Evolutionary conservation across 148 eudicot species (phyloP).

Genomic region (Pouteria glomerata): DNA sequence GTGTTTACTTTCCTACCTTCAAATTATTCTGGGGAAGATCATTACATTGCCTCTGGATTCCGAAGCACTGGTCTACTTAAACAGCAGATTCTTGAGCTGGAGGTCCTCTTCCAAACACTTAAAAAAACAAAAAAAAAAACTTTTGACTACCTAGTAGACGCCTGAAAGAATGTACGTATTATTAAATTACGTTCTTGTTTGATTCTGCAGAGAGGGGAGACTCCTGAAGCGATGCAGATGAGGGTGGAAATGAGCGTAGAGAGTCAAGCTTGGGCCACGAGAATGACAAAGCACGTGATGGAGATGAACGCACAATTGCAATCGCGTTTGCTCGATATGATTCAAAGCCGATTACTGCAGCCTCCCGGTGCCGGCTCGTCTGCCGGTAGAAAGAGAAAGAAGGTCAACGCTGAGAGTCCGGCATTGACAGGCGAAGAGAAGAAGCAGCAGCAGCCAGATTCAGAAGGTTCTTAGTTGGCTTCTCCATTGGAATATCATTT

Average conservation of each 20-base stretch:
- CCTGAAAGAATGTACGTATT: background rate
- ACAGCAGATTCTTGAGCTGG: slow-evolving; percentile 18
- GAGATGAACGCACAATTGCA: slow-evolving; percentile 18
- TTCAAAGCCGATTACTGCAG: slow-evolving; percentile 2
- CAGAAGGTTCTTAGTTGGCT: background rate
- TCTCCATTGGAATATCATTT: too few species aligned
- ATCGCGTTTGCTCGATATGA: slow-evolving; percentile 18
- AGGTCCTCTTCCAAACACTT: slow-evolving; percentile 17
- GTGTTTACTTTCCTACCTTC: slow-evolving; percentile 1
- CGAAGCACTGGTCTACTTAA: slow-evolving; percentile 12
- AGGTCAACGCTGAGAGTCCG: background rate
- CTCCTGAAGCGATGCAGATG: slow-evolving; percentile 13
- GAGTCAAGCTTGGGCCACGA: slow-evolving; percentile 3
- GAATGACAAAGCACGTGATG: slow-evolving; percentile 14
- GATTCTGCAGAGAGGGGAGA: slow-evolving; percentile 4
- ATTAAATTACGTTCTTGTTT: background rate
- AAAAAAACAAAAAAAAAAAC: too few species aligned
- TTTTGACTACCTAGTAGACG: background rate
- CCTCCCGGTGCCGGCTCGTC: background rate
- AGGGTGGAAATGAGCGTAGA: slow-evolving; percentile 12
- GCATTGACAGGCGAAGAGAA: background rate
- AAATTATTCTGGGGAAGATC: background rate
- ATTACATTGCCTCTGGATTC: background rate
- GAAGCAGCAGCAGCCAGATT: background rate
- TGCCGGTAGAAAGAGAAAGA: slow-evolving; percentile 2